phyloP scores from a whole-genome alignment of 2,329 filamentous ascomycete species.

The Fusarium sp. region DNA sequence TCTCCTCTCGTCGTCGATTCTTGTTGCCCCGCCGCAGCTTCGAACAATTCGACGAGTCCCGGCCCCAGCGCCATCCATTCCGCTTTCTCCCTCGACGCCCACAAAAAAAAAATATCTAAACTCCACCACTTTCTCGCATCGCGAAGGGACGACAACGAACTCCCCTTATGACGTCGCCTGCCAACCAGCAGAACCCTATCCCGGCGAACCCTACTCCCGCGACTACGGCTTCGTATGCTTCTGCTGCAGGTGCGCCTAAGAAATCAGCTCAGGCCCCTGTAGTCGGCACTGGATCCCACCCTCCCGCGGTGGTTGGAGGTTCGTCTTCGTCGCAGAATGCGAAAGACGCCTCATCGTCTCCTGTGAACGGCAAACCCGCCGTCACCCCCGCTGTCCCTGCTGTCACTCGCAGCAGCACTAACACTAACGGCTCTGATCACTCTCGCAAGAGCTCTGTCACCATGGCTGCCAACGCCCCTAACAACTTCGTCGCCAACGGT shows the following conservation, averaged over 20 bases:
- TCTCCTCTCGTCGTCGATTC: constrained; percentile 31
- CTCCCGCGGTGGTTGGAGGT: constrained; percentile 68
- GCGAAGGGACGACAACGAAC: constrained; percentile 48
- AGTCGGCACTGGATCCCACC: constrained; percentile 68
- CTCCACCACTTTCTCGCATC: constrained; percentile 46
- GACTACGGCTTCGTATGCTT: constrained; percentile 75
- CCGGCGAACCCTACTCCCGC: constrained; percentile 70
- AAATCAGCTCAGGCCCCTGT: constrained; percentile 71
- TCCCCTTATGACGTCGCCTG: constrained; percentile 71
- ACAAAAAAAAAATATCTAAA: constrained; percentile 41
- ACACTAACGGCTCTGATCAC: constrained; percentile 82
- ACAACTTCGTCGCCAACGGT: constrained; percentile 81
- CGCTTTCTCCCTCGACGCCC: constrained; percentile 43
- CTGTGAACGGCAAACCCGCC: constrained; percentile 85
- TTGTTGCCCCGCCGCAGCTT: constrained; percentile 41
- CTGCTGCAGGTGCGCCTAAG: constrained; percentile 72
- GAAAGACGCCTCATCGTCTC: constrained; percentile 76
- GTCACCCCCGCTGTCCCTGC: constrained; percentile 77
- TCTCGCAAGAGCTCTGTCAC: constrained; percentile 89
- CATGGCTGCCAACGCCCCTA: constrained; percentile 86
- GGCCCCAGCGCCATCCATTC: constrained; percentile 43
- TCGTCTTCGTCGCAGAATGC: constrained; percentile 67
- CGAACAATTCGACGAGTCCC: constrained; percentile 42
- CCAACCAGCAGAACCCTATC: constrained; percentile 64
- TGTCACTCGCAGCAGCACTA: constrained; percentile 72